These are phyloP conservation scores for Trypanosoma mega DNA, from an alignment of 208 protist genomes.

Conservation along the genomic window DNA sequence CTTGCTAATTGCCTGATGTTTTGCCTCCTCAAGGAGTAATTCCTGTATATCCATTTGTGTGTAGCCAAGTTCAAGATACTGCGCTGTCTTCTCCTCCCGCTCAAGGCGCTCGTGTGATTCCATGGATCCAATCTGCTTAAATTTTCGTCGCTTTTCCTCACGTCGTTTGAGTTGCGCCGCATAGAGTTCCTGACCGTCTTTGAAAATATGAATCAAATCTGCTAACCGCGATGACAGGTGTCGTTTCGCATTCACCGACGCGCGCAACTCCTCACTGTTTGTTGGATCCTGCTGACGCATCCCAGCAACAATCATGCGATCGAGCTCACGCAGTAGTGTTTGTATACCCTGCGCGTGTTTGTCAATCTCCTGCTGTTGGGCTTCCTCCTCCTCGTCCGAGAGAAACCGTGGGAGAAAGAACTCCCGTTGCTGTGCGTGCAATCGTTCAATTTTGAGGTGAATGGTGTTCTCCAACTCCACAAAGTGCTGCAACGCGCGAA, in stretches of 20 bases:
- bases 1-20: slow-evolving; percentile 50
- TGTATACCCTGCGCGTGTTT: slow-evolving; percentile 38
- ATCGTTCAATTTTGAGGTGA: slow-evolving; percentile 31
- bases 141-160: slow-evolving; percentile 50
- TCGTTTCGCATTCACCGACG: slow-evolving; percentile 39
- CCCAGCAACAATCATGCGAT: slow-evolving; percentile 57
- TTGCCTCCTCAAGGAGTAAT: slow-evolving; percentile 67
- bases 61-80: slow-evolving; percentile 80
- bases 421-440: slow-evolving; percentile 37
- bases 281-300: slow-evolving; percentile 34
- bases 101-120: slow-evolving; percentile 48
- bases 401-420: slow-evolving; percentile 59
- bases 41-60: slow-evolving; percentile 71
- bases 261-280: slow-evolving; percentile 51
- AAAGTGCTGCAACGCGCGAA: slow-evolving; percentile 47
- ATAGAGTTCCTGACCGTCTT: slow-evolving; percentile 58
- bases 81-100: slow-evolving; percentile 56
- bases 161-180: slow-evolving; percentile 42
- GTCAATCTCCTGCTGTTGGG: slow-evolving; percentile 38
- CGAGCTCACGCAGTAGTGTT: slow-evolving; percentile 55
- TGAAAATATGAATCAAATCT: slow-evolving; percentile 41
- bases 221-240: slow-evolving; percentile 52
- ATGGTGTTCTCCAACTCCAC: slow-evolving; percentile 38
- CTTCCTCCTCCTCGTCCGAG: slow-evolving; percentile 47
- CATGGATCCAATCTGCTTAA: slow-evolving; percentile 56